phyloP scores from a whole-genome alignment of 331 rosid genomes.

The Acacia pycnantha region DNA sequence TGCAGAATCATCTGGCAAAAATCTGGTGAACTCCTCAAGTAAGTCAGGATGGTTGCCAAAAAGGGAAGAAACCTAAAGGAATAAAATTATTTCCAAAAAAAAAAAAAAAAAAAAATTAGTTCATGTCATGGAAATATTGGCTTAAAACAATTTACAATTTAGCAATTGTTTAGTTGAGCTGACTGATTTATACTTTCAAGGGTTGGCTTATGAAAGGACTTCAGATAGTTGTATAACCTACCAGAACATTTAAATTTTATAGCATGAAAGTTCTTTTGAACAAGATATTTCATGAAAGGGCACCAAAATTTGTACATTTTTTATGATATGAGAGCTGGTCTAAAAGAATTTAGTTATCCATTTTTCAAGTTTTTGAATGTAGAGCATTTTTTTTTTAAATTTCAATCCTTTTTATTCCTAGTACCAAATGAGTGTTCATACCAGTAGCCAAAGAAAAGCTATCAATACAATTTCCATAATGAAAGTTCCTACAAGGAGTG shows the following conservation, averaged over 20 bases:
- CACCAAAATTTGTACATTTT: background rate
- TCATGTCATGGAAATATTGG: background rate
- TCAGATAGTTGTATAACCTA: background rate
- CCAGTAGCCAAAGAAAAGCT: background rate
- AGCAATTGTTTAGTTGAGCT: background rate
- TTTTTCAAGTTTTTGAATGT: background rate
- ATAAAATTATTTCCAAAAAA: background rate
- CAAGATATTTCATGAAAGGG: background rate
- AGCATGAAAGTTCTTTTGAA: background rate
- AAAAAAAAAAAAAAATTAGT: background rate
- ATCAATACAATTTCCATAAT: slow-evolving; percentile 15
- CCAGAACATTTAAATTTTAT: slow-evolving; percentile 14
- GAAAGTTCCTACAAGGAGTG: background rate
- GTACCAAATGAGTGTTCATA: background rate
- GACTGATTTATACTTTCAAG: background rate
- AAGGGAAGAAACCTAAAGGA: slow-evolving; percentile 72
- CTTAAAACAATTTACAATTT: background rate
- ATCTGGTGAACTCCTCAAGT: slow-evolving; percentile 83
- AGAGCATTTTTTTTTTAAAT: too few relatives aligned
- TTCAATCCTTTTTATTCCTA: background rate
- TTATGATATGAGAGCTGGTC: background rate
- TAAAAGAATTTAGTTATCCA: background rate
- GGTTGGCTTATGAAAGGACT: background rate
- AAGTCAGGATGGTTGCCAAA: slow-evolving; percentile 74
- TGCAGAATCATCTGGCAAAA: slow-evolving; percentile 78